Evolutionary conservation across 164 flowering plant species (phyloP), one percentile per base, ranked within the genome.

Genomic region (Sedum album): DNA sequence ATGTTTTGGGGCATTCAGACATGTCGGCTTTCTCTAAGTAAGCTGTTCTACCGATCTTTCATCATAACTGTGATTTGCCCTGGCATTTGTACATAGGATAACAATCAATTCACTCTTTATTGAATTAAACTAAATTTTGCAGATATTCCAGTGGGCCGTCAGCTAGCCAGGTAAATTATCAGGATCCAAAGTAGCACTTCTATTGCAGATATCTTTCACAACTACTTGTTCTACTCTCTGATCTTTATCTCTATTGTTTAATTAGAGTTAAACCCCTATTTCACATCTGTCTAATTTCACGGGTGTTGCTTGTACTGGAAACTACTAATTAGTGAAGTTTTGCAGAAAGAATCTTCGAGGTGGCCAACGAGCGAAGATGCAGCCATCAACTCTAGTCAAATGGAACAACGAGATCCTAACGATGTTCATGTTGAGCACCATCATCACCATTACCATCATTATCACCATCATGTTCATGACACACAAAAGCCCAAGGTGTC

Each of bases 11-110:
- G 71, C 93, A 76, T 77, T 91, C 97, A 31, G 85, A 83, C 68
- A 72, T 73, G 49, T 91, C 95, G 60, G 93, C 97, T 68, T 87
- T 87, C 77, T 85, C 96, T 72, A 89, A 85, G 92, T 89, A 72
- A 72, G 82, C 23, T 39, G 30, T 57, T 11, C 4, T 14, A 14
- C 62, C 31, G 3, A 33, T 28, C 33, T 3, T 15, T 57, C 15
- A 57, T 57, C 20, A 28, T 30, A 57, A 15, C 13, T 26, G 0
- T 26, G 21, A 26, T 57, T 55, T 57, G n/a, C 4, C 11, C 28
- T 28, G 31, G 1, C 26, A 9, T 68, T 64, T 21, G 7, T 17
- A 35, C 26, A 6, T 36, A n/a, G 23, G 4, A 10, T 7, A 35
- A n/a, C n/a, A 41, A 67, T 38, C 26, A 49, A n/a, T 20, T 49